Evolutionary conservation across 306 rosid genomes (phyloP), one percentile per base, ranked within the genome.

Genomic region (Delonix regia): DNA sequence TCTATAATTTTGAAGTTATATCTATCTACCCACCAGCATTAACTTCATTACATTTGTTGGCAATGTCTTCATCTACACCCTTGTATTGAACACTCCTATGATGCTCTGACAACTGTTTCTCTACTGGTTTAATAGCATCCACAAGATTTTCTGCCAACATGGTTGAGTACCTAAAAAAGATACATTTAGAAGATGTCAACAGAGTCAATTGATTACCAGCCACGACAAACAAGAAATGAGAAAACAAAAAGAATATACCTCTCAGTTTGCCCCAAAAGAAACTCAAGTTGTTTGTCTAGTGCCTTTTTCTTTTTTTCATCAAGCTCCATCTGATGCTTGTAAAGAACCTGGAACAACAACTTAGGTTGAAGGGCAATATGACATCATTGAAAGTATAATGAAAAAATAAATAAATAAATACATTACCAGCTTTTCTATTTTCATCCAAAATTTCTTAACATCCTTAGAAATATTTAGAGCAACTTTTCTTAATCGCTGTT

Each of bases 111-210:
- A 86, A 67, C 70, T 56, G 64, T 67, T 86, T 85, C 80, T 82
- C 90, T 27, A 65, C 84, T 76, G 96, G 87, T 85, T 91, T 91
- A 85, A 59, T 27, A 67, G 83, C 30, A 72, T 95, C 99, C 78
- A 87, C 94, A 9, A 95, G 99, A 91, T 95, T 95, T 82, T 95
- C 98, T 7, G 99, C 99, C 85, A 95, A 85, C 99, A 95, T 92
- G 65, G 98, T 91, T 48, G 99, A 95, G 86, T 95, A 95, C 91
- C 99, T 95, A 80, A 80, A 69, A 67, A 76, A 85, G 49, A 74
- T 66, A 28, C 67, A 55, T 73, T 69, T 47, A 73, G 45, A 80
- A 33, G 77, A 49, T 69, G 48, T 27, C 71, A 79, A 55, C 30
- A 52, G 62, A 57, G 30, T 67, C 70, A 53, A 80, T 64, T 69